These are phyloP conservation scores for Colletotrichum phormii DNA, from an alignment of 2,329 filamentous ascomycete genomes.

Conservation along the genomic window DNA sequence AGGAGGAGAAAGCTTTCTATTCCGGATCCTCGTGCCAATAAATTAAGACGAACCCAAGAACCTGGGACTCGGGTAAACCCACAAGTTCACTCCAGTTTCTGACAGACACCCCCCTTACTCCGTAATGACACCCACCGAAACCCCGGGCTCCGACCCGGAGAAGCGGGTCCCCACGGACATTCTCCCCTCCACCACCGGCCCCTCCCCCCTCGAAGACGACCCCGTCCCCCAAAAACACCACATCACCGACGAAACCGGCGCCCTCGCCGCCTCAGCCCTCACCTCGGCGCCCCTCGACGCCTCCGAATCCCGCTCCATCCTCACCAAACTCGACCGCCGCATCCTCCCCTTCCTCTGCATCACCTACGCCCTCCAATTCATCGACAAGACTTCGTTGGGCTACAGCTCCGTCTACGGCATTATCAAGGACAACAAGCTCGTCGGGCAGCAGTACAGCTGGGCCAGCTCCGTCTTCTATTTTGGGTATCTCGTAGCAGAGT, in stretches of 20 bases:
- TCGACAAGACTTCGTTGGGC: constrained; percentile 41
- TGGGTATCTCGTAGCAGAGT: constrained; percentile 46
- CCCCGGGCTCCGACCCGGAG: constrained; percentile 19
- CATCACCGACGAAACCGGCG: constrained; percentile 30
- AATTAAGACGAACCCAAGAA: background rate
- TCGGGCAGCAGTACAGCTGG: constrained; percentile 46
- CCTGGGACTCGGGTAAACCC: background rate
- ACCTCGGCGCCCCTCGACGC: constrained; percentile 5
- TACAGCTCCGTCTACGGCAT: constrained; percentile 48
- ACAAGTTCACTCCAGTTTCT: background rate
- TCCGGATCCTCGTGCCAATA: background rate
- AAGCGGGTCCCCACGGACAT: constrained; percentile 27
- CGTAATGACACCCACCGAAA: constrained; percentile 17
- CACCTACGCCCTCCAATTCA: constrained; percentile 48
- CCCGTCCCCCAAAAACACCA: constrained; percentile 21
- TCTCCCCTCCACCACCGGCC: constrained; percentile 3
- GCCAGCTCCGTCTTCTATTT: constrained; percentile 49
- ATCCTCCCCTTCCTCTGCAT: constrained; percentile 40
- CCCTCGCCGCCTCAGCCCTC: constrained; percentile 28
- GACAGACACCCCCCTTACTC: background rate
- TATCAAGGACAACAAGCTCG: constrained; percentile 42
- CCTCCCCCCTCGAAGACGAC: constrained; percentile 5
- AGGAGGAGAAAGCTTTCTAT: background rate
- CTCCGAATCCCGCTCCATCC: constrained; percentile 16
- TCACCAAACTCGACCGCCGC: constrained; percentile 17